Evolutionary conservation across 495 filamentous ascomycete species (phyloP).

Genomic region (Hypoxylon rickii): DNA sequence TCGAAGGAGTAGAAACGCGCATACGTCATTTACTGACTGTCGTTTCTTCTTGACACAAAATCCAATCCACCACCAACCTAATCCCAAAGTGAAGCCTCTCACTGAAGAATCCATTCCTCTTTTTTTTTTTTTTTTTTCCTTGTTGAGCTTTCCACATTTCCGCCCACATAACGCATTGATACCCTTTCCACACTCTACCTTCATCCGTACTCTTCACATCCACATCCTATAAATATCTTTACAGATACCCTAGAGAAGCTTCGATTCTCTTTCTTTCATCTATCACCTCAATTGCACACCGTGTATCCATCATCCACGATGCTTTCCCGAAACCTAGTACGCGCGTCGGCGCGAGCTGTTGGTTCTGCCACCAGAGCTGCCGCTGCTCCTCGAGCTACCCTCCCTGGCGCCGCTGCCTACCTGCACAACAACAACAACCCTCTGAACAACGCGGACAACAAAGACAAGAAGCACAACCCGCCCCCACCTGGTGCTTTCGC

Average conservation of each 20-base stretch:
- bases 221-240: slow-evolving; percentile 4
- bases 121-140: too few relatives aligned
- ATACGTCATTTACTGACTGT: slow-evolving; percentile 33
- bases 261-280: slow-evolving; percentile 2
- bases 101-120: too few relatives aligned
- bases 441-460: slow-evolving; percentile 33
- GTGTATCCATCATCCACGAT: slow-evolving; percentile 17
- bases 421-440: slow-evolving; percentile 37
- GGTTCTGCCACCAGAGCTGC: slow-evolving; percentile 18
- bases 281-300: neutral
- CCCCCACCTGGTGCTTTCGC: slow-evolving; percentile 60
- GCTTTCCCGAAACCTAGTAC: slow-evolving; percentile 30
- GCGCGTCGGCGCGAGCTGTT: slow-evolving; percentile 27
- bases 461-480: slow-evolving; percentile 28
- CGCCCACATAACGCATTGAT: too few relatives aligned
- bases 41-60: slow-evolving; percentile 10
- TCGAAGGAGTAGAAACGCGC: slow-evolving; percentile 12
- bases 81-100: neutral
- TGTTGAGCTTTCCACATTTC: too few relatives aligned
- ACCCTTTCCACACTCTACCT: too few relatives aligned
- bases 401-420: slow-evolving; percentile 22
- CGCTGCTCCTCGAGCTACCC: slow-evolving; percentile 23
- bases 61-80: neutral
- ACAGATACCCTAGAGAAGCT: neutral
- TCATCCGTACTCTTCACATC: neutral